A percentile compares a stretch with the other conserved stretches of the same genome.
These are phyloP conservation scores for Suzukiozyma palmioleophila DNA, from an alignment of 1,139 yeast genomes.

Conservation along the genomic window DNA sequence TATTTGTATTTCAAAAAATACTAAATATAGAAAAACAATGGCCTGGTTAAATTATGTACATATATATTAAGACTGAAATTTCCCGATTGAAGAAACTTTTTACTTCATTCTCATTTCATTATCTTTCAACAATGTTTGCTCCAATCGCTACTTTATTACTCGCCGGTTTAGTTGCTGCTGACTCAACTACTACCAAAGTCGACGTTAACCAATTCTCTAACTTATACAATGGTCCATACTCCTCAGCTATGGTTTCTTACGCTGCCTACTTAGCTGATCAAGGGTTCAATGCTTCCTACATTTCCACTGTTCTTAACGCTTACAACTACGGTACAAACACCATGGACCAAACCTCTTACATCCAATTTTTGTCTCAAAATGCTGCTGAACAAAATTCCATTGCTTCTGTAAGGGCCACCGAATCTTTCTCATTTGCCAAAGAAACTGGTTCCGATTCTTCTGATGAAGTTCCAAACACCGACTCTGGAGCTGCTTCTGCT, in stretches of 20 bases:
- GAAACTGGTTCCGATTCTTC: constrained; percentile 3
- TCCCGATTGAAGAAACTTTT: neutral
- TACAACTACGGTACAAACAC: constrained; percentile 3
- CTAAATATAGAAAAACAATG: neutral
- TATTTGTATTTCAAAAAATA: neutral
- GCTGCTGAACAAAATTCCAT: constrained; percentile 1
- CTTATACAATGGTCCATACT: constrained; percentile 4
- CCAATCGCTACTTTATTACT: constrained; percentile 8
- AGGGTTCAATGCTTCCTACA: constrained; percentile 3
- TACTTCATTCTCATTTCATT: neutral
- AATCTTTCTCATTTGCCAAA: constrained; percentile 2
- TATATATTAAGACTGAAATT: neutral
- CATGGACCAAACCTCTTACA: constrained; percentile 2
- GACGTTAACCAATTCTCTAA: constrained; percentile 2
- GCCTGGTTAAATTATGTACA: neutral
- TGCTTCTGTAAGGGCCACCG: constrained; percentile 3
- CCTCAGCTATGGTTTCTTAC: constrained; percentile 3
- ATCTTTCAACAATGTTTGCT: neutral
- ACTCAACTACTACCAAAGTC: constrained; percentile 1
- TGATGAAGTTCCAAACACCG: neutral
- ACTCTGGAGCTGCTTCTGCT: constrained; percentile 2
- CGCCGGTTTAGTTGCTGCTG: constrained; percentile 12
- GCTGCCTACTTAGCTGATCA: constrained; percentile 3
- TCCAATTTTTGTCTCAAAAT: neutral
- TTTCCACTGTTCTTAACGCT: constrained; percentile 1